These are phyloP conservation scores for Rugosomyces carneus DNA, from an alignment of 1,284 basidiomycete species.

Conservation along the genomic window DNA sequence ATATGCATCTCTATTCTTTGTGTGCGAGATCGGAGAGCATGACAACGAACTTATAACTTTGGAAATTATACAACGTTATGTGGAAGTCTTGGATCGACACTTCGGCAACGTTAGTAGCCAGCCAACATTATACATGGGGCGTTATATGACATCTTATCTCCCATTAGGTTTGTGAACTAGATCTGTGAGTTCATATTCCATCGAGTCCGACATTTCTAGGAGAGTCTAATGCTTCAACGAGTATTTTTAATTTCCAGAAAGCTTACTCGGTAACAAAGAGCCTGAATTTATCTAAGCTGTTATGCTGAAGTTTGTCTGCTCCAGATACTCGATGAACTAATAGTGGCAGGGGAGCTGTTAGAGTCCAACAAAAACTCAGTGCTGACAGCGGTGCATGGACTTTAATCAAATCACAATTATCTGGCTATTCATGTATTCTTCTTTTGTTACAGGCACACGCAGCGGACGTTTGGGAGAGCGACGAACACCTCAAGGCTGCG, in stretches of 20 bases:
- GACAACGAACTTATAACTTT: slow-evolving; percentile 95
- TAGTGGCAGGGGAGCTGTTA: slow-evolving; percentile 96
- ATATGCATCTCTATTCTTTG: slow-evolving; percentile 98
- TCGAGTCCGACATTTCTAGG: slow-evolving; percentile 21
- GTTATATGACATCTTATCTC: not conserved
- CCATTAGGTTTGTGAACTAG: slow-evolving; percentile 86
- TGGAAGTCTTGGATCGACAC: slow-evolving; percentile 95
- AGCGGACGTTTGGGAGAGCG: slow-evolving; percentile 10
- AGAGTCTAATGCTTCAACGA: slow-evolving; percentile 23
- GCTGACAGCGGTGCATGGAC: slow-evolving; percentile 29
- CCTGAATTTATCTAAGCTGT: not conserved
- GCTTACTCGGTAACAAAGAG: slow-evolving; percentile 60
- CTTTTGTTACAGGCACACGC: slow-evolving; percentile 6
- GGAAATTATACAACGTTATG: slow-evolving; percentile 97
- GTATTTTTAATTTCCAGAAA: slow-evolving; percentile 98
- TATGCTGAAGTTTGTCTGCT: not conserved
- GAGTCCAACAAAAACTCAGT: slow-evolving; percentile 98
- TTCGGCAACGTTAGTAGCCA: slow-evolving; percentile 80
- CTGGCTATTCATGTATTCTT: not conserved
- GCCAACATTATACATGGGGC: not conserved
- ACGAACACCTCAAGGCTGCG: slow-evolving; percentile 14
- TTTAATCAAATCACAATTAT: not conserved
- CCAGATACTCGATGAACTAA: slow-evolving; percentile 91
- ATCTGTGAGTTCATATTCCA: slow-evolving; percentile 64
- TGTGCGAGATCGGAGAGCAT: slow-evolving; percentile 81